Base-by-base conservation (phyloP, 768 basidiomycete species). In the Strobilomyces echinocephalus region DNA sequence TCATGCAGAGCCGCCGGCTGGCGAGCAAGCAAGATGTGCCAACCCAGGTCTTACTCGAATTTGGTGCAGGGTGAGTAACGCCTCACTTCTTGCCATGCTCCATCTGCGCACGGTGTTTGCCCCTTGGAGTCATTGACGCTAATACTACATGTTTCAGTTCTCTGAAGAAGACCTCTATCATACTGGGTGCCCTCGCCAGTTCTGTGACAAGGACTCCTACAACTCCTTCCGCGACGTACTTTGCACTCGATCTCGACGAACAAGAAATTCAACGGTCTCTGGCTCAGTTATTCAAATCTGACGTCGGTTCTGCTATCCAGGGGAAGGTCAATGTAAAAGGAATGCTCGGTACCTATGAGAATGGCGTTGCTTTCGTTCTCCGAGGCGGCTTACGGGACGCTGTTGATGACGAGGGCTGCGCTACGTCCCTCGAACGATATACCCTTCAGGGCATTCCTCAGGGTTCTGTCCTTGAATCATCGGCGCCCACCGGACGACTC, bases 221-320 rank as follows among this genome's bases (percentile, higher is more conserved):
- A 1, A 59, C 66, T 2, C 71, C 82, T 3, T 81, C 85, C 1
- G 82, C 88, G 63, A 88, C 82, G 2, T 95, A 94, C 67, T 91
- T 88, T 73, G 93, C 95, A 18, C 87, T 99, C 49, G 97, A 98
- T 65, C 83, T 98, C 30, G 93, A 97, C 68, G 78, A 86, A 60
- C 82, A 79, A 45, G 94, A 97, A 64, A 83, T 98, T 24, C 79
- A 83, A 53, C 84, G 92, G 33, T 88, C 91, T 8, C 79, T 98
- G 24, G 72, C 72, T 18, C 75, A 83, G 61, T 83, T 99, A 57
- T 68, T 78, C 46, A 60, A 66, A 14, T 88, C 88, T 12, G 77
- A 81, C 12, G 72, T 87, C 33, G 91, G 91, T 28, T 60, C 72
- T 10, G 69, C 74, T 33, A 75, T 93, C 2, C 56, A 73, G 26